phyloP scores from a whole-genome alignment of 352 stramenopile genomes.

The Globisporangium camurandrum region DNA sequence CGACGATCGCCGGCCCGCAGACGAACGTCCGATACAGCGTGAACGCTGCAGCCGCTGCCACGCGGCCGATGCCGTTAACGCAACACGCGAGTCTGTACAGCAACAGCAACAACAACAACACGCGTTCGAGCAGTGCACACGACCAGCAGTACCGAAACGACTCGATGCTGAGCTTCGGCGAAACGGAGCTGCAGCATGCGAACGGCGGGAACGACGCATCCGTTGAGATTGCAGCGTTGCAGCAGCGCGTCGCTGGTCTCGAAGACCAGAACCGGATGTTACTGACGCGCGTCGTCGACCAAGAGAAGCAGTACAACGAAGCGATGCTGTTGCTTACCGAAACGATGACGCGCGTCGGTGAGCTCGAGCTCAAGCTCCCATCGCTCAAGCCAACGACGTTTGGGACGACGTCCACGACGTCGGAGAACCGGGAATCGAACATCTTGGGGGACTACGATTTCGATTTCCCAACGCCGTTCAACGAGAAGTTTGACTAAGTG shows the following conservation, averaged over 20 bases:
- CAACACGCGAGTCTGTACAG: conserved; percentile 10
- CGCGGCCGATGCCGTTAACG: conserved; percentile 13
- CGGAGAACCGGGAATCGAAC: conserved; percentile 38
- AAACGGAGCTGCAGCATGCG: no score
- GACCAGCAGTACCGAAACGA: conserved; percentile 40
- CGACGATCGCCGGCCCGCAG: conserved; percentile 36
- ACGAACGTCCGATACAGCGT: conserved; percentile 44
- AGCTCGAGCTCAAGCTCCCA: conserved; percentile 72
- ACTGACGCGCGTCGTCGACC: conserved; percentile 51
- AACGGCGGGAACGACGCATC: conserved; percentile 28
- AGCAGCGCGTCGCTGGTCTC: conserved; percentile 45
- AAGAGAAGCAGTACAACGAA: conserved; percentile 84
- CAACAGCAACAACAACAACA: no score
- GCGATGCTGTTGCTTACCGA: conserved; percentile 80
- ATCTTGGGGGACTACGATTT: conserved; percentile 32
- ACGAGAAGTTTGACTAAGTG: conserved; percentile 48
- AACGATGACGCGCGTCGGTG: conserved; percentile 78
- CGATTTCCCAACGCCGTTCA: conserved; percentile 48
- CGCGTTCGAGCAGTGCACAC: conserved; percentile 22
- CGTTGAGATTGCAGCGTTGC: conserved; percentile 38
- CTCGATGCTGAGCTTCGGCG: conserved; percentile 43
- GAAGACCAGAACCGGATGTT: conserved; percentile 75
- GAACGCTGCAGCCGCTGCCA: conserved; percentile 17
- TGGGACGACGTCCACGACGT: conserved; percentile 42
- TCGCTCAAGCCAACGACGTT: conserved; percentile 39